These are phyloP conservation scores for Oryza nivara DNA, from an alignment of 176 grass and related monocot species.

Conservation along the genomic window DNA sequence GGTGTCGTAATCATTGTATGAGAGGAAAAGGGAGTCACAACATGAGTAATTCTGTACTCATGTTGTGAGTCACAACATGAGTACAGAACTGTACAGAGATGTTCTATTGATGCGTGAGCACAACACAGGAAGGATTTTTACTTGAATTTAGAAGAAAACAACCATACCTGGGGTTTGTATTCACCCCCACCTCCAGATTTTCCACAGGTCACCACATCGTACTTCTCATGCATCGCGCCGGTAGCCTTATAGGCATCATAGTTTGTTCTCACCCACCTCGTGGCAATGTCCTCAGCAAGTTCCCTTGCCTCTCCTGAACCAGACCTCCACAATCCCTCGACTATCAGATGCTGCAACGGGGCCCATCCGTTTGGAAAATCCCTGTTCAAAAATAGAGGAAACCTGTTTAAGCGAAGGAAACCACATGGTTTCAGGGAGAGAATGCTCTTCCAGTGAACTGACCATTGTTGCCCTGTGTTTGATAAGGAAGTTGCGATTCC, in stretches of 20 bases:
- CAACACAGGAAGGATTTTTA: background rate
- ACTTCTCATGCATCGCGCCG: constrained; percentile 89
- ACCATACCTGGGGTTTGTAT: constrained; percentile 87
- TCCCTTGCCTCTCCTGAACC: constrained; percentile 57
- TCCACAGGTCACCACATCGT: constrained; percentile 68
- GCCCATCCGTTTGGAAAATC: constrained; percentile 98
- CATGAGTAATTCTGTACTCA: background rate
- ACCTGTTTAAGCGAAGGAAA: background rate
- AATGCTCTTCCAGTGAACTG: constrained; percentile 26
- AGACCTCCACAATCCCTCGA: constrained; percentile 62
- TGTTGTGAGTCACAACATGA: background rate
- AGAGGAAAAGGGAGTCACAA: background rate
- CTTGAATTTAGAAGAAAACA: background rate
- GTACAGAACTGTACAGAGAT: background rate
- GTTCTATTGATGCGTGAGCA: background rate
- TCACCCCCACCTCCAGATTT: constrained; percentile 76
- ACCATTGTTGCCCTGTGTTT: constrained; percentile 89
- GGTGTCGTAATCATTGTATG: background rate
- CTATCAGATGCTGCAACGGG: constrained; percentile 86
- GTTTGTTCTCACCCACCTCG: constrained; percentile 94
- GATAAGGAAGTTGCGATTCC: constrained; percentile 88
- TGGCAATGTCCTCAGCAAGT: constrained; percentile 72
- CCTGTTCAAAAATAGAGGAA: constrained; percentile 45
- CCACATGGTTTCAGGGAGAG: background rate
- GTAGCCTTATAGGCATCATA: constrained; percentile 69